Base-by-base conservation (phyloP, 495 filamentous ascomycete genomes). In the Margaritispora aquatica region DNA sequence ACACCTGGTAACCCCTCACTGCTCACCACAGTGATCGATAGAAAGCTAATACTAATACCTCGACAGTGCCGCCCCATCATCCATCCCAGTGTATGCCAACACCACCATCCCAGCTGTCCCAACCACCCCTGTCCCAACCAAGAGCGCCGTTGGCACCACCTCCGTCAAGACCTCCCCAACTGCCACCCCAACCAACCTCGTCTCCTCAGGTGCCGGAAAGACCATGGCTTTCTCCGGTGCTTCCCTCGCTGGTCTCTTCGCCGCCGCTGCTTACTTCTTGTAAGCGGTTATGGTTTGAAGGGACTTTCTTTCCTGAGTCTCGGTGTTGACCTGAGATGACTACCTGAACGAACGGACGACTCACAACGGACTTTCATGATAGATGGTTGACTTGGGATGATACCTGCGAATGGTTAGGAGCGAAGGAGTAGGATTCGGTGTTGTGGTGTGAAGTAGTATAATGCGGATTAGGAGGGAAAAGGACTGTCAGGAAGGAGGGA, bases 211-310 rank as follows among this genome's bases (percentile, higher is more conserved):
- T 61, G 86, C 80, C 74, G 81, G 80, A 71, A 80, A 84, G 63
- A 85, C 81, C 69, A 73, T 87, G 65, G 84, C 84, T 49, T 1
- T 64, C 46, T 64, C 61, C 57, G 86, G 85, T 66, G 86, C 80
- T 65, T 84, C 77, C 73, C 83, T 91, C 61, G 88, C 84, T 65
- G 86, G 81, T 75, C 75, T 92, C 67, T 81, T 91, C 75, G 90
- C 85, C 74, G 69, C 85, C 64, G 86, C 81, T 67, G 89, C 86
- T 69, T 81, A 84, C 74, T 68, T 88, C 69, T 83, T 92, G 79
- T 93, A 93, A 89, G 77, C 73, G 63, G 63, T 51, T 70, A n/a
- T n/a, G 15, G 24, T 11, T 21, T 17, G 38, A n/a, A 17, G 10
- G 11, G 38, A 57, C 57, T 31, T 56, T 34, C 50, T 31, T 44